Conservation (phyloP, 2,329 filamentous ascomycete genomes). For the Xylaria hypoxylon region DNA sequence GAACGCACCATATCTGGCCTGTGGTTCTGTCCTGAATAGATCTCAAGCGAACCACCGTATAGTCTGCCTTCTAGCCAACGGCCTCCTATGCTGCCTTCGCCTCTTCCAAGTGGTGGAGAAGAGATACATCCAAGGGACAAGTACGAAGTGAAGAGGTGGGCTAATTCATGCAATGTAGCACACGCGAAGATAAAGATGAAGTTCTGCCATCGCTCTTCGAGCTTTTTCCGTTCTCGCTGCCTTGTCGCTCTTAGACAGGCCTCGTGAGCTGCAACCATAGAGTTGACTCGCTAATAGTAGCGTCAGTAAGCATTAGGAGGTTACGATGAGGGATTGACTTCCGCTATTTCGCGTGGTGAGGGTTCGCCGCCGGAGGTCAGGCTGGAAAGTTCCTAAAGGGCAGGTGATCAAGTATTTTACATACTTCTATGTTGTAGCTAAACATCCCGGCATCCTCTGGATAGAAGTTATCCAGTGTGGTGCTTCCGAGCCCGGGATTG, state of each 20-base stretch:
- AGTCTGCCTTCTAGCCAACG: not conserved
- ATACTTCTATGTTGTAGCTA: not conserved
- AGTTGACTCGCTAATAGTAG: not conserved
- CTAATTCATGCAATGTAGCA: not conserved
- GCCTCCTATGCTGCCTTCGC: not conserved
- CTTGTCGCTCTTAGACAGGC: not conserved
- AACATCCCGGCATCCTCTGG: not conserved
- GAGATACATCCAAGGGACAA: not conserved
- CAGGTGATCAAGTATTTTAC: not conserved
- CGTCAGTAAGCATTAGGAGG: not conserved
- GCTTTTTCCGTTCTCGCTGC: not conserved
- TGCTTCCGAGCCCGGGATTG: not conserved
- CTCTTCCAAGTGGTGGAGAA: not conserved
- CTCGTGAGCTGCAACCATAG: not conserved
- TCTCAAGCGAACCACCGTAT: not conserved
- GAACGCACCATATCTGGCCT: not conserved
- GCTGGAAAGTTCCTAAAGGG: not conserved
- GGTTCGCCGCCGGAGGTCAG: too few relatives aligned
- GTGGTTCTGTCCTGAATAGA: not conserved
- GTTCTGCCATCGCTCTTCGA: not conserved
- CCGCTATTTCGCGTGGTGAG: not conserved
- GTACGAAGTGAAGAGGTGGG: not conserved
- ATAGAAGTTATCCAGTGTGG: not conserved
- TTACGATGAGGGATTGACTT: not conserved
- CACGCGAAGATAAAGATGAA: conserved; percentile 2